Evolutionary conservation across 805 yeast genomes (phyloP).

Genomic region (Nematodospora valgi): DNA sequence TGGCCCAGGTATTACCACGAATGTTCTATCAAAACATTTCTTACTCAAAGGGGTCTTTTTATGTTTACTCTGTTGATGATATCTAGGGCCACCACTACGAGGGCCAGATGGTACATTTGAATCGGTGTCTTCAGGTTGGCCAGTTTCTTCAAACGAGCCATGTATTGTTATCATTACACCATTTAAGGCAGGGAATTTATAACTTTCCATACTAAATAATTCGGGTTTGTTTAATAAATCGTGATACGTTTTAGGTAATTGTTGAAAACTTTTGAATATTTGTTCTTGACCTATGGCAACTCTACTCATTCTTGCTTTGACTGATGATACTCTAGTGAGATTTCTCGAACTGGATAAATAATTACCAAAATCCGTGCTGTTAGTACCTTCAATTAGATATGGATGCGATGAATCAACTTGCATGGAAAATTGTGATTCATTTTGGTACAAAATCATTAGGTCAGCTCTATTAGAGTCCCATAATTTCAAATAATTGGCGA

Average conservation of each 20-base stretch:
- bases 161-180: slow-evolving; percentile 80
- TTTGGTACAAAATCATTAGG: slow-evolving; percentile 69
- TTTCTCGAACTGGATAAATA: slow-evolving; percentile 78
- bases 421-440: slow-evolving; percentile 79
- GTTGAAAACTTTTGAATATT: slow-evolving; percentile 57
- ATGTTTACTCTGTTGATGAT: slow-evolving; percentile 18
- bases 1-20: slow-evolving; percentile 71
- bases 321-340: slow-evolving; percentile 56
- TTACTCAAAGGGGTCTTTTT: slow-evolving; percentile 42
- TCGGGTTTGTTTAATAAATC: slow-evolving; percentile 59
- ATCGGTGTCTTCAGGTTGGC: slow-evolving; percentile 42
- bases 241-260: slow-evolving; percentile 79
- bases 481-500: slow-evolving; percentile 66
- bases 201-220: slow-evolving; percentile 72
- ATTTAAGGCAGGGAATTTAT: slow-evolving; percentile 64
- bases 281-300: slow-evolving; percentile 67
- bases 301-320: slow-evolving; percentile 53
- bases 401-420: slow-evolving; percentile 76
- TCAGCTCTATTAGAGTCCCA: slow-evolving; percentile 83
- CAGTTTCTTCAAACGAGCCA: slow-evolving; percentile 77
- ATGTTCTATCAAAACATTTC: slow-evolving; percentile 83
- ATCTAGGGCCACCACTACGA: slow-evolving; percentile 12
- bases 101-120: slow-evolving; percentile 11
- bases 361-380: slow-evolving; percentile 47
- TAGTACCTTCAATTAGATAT: slow-evolving; percentile 20